Evolutionary conservation across 2,329 filamentous ascomycete species (phyloP).

Genomic region (Leptographium procerum): DNA sequence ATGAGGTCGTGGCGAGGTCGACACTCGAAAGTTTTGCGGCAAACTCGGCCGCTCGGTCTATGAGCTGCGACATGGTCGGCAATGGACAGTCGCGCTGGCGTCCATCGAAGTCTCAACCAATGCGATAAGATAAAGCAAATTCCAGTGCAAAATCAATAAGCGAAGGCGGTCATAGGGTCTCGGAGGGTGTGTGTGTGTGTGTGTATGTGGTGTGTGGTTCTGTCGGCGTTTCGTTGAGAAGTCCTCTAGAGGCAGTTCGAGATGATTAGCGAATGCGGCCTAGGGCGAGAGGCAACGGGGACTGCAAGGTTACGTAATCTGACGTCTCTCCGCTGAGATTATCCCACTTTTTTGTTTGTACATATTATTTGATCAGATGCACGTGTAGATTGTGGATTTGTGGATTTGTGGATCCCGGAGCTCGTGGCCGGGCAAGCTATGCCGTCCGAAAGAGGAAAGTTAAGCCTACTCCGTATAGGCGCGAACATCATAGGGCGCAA

Average conservation of each 20-base stretch:
- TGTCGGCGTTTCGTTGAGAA: too few species aligned
- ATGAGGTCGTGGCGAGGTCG: background rate
- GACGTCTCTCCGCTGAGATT: background rate
- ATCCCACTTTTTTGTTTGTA: background rate
- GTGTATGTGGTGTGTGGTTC: too few species aligned
- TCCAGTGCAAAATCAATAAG: too few species aligned
- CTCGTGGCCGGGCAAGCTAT: background rate
- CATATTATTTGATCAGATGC: too few species aligned
- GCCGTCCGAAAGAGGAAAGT: background rate
- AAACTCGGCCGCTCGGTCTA: background rate
- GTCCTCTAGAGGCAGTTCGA: background rate
- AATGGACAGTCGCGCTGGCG: background rate
- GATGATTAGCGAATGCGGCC: background rate
- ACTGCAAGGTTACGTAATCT: background rate
- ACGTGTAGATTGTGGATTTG: too few species aligned
- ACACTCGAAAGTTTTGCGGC: background rate
- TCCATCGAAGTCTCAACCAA: background rate
- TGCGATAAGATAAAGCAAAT: background rate
- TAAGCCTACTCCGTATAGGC: background rate
- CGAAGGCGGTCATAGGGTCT: too few species aligned
- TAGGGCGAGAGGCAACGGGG: background rate
- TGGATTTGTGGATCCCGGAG: background rate
- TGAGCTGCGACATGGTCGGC: background rate
- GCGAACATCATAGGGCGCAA: background rate
- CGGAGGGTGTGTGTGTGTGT: too few species aligned